A percentile compares a stretch with the other conserved stretches of the same genome.
These are phyloP conservation scores for Lobosporangium transversale DNA, from an alignment of 192 early-diverging fungal species.

Conservation along the genomic window DNA sequence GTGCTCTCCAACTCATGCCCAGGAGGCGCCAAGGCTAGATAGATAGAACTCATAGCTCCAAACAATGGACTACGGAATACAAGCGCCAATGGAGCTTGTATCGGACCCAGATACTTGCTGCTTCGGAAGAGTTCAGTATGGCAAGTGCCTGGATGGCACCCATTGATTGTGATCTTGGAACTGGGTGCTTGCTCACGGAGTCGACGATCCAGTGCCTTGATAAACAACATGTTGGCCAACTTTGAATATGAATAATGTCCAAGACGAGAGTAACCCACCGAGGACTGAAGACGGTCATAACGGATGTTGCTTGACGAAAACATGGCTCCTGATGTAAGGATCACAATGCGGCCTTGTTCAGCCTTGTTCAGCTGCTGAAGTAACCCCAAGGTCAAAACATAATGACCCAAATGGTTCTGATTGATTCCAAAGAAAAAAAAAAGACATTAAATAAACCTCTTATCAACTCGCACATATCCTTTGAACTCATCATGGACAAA, in stretches of 20 bases:
- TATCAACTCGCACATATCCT: background rate
- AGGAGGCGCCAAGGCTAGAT: slow-evolving; percentile 51
- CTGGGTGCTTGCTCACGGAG: slow-evolving; percentile 23
- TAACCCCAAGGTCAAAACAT: slow-evolving; percentile 56
- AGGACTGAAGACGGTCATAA: slow-evolving; percentile 56
- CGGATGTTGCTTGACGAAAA: slow-evolving; percentile 55
- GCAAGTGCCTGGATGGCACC: slow-evolving; percentile 65
- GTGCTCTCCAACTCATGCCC: slow-evolving; percentile 53
- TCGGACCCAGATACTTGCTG: slow-evolving; percentile 45
- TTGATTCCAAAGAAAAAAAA: background rate
- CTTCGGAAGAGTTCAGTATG: slow-evolving; percentile 62
- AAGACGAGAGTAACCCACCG: slow-evolving; percentile 58
- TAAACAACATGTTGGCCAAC: slow-evolving; percentile 62
- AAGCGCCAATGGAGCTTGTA: slow-evolving; percentile 45
- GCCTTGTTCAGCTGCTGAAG: slow-evolving; percentile 54
- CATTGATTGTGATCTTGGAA: slow-evolving; percentile 60
- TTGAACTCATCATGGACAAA: background rate
- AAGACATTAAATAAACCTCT: background rate
- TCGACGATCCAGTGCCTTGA: slow-evolving; percentile 57
- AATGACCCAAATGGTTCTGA: slow-evolving; percentile 69
- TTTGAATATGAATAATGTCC: slow-evolving; percentile 68
- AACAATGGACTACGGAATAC: slow-evolving; percentile 52
- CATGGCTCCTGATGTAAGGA: slow-evolving; percentile 59
- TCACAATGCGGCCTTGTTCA: slow-evolving; percentile 57
- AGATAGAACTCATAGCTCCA: slow-evolving; percentile 56